Conservation (phyloP, 306 rosid genomes). For the Lablab purpureus region DNA sequence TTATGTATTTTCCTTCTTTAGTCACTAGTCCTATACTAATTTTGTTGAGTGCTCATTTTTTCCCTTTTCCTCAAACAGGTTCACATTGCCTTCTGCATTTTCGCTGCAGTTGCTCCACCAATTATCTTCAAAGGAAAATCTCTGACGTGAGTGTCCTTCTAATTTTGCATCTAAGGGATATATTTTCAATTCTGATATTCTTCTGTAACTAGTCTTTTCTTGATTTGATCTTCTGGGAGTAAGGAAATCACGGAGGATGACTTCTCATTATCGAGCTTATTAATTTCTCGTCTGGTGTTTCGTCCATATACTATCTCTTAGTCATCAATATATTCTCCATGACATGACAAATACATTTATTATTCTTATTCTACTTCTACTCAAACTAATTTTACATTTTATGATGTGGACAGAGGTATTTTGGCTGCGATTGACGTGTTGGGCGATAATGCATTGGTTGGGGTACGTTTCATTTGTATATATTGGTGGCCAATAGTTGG, state of each 20-base stretch:
- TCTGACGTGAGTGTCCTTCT: constrained; percentile 72
- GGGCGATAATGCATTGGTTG: constrained; percentile 56
- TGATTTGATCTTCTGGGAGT: constrained; percentile 36
- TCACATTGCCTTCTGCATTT: constrained; percentile 87
- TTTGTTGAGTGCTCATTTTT: constrained; percentile 44
- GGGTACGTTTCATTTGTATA: constrained; percentile 60
- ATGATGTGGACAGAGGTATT: constrained; percentile 75
- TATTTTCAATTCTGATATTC: constrained; percentile 24
- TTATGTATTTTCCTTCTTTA: constrained; percentile 26
- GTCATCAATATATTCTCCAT: constrained; percentile 15
- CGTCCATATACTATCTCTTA: constrained; percentile 22
- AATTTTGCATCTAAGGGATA: constrained; percentile 26
- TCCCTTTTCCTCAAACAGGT: constrained; percentile 59
- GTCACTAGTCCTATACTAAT: constrained; percentile 39
- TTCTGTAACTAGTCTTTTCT: constrained; percentile 21
- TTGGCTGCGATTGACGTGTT: constrained; percentile 78
- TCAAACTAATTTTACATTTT: constrained; percentile 52
- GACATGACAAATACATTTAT: background rate
- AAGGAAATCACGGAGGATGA: constrained; percentile 37
- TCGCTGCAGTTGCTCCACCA: constrained; percentile 88
- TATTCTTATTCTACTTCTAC: background rate
- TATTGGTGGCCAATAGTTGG: constrained; percentile 13
- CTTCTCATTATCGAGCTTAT: constrained; percentile 11
- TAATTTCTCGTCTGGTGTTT: constrained; percentile 6
- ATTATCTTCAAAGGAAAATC: constrained; percentile 83